phyloP scores from a whole-genome alignment of 2,329 filamentous ascomycete species.

The Sarocladium oryzae region DNA sequence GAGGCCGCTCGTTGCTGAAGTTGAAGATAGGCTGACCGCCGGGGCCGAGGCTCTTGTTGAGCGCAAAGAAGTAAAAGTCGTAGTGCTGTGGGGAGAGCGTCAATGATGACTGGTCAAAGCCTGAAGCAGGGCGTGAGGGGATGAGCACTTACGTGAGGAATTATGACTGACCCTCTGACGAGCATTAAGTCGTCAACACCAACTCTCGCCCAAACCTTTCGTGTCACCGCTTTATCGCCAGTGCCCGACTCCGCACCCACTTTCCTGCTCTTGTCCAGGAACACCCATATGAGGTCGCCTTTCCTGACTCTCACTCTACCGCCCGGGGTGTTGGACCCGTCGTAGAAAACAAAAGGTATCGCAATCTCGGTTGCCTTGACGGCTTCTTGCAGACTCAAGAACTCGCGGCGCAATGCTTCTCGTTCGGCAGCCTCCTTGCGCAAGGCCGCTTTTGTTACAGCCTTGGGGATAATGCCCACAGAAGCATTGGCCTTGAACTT shows the following conservation, averaged over 20 bases:
- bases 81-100: constrained; percentile 73
- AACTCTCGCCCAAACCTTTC: constrained; percentile 84
- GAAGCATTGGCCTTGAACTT: constrained; percentile 58
- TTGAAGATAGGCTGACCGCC: constrained; percentile 69
- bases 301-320: constrained; percentile 84
- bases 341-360: constrained; percentile 95
- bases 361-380: constrained; percentile 86
- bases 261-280: constrained; percentile 85
- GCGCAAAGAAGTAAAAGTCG: constrained; percentile 94
- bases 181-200: constrained; percentile 94
- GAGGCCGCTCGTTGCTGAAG: constrained; percentile 50
- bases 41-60: constrained; percentile 76
- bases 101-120: too few relatives aligned
- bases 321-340: constrained; percentile 82
- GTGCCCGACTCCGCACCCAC: constrained; percentile 79
- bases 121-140: too few relatives aligned
- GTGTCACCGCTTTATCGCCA: constrained; percentile 53
- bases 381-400: constrained; percentile 72
- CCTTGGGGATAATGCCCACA: constrained; percentile 61
- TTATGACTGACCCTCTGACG: constrained; percentile 81
- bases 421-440: constrained; percentile 72
- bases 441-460: constrained; percentile 63
- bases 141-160: constrained; percentile 87
- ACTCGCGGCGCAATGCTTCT: constrained; percentile 76
- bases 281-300: constrained; percentile 87